These are phyloP conservation scores for Suillus occidentalis DNA, from an alignment of 768 basidiomycete species.

Conservation along the genomic window DNA sequence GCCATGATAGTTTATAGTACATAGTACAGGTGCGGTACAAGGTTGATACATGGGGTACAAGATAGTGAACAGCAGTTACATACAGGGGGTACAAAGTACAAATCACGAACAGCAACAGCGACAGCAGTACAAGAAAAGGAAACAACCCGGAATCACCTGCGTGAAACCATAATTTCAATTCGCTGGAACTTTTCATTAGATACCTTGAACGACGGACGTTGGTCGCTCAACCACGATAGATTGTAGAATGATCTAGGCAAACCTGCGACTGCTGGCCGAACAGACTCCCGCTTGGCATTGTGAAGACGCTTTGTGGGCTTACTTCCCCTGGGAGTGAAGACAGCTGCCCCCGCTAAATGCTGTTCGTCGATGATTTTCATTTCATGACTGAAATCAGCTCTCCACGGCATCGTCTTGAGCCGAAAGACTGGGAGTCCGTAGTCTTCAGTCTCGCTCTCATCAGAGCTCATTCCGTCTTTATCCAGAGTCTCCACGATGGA, in stretches of 20 bases:
- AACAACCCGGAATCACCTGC: too few relatives aligned
- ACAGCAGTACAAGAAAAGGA: too few relatives aligned
- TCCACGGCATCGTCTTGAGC: not conserved
- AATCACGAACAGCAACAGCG: too few relatives aligned
- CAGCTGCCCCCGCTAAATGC: not conserved
- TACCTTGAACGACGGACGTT: not conserved
- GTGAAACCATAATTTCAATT: not conserved
- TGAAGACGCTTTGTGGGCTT: not conserved
- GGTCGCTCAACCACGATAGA: not conserved
- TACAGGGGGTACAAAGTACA: too few relatives aligned
- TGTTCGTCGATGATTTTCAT: not conserved
- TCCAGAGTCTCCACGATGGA: slow-evolving; percentile 1
- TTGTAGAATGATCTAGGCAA: not conserved
- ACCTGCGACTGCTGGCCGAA: not conserved
- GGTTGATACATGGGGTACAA: too few relatives aligned
- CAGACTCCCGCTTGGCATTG: not conserved
- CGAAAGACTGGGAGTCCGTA: not conserved
- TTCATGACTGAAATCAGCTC: not conserved
- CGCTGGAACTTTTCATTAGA: not conserved
- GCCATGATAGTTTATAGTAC: too few relatives aligned
- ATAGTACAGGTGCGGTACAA: too few relatives aligned
- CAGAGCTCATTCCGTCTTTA: slow-evolving; percentile 8
- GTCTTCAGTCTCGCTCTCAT: not conserved
- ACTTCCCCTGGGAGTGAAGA: not conserved
- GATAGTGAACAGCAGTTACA: too few relatives aligned